Base-by-base conservation (phyloP, 108 stramenopile genomes). In the Cylindrotheca closterium region DNA sequence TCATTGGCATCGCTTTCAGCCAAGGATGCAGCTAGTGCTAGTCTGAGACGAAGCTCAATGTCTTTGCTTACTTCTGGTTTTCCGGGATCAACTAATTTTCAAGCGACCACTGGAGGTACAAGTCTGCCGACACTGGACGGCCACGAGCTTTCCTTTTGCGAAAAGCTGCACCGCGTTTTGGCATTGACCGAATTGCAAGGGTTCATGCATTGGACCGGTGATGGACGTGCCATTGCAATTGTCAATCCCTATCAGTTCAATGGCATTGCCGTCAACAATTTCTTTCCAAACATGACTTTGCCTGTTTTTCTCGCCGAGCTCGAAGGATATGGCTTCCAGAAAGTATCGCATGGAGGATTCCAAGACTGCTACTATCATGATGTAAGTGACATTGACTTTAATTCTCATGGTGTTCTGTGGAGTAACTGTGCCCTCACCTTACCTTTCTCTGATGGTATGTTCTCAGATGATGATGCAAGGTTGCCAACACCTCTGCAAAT, bases 291-390 rank as follows among this genome's bases (percentile, higher is more conserved):
- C 22, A 49, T 42, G 0, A 58, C 51, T 37, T 67, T 67, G 47
- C 34, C 66, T 32, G 47, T 52, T 1, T 67, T 67, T 25, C 42
- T 67, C 24, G 45, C 54, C 30, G 66, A 48, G 29, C 47, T 67
- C 2, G 66, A 64, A 17, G 53, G 63, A 25, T 64, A 50, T 42
- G 63, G 63, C 3, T 64, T 64, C 52, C 48, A 64, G 63, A 64
- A 64, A 33, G 33, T 64, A 19, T 26, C 31, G 26, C 52, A 64
- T 42, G 51, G 28, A 19, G 63, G 63, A 19, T 64, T 53, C 28
- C 63, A 64, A 64, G 63, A 64, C 37, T 64, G 63, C 34, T 64
- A 37, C 17, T 64, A 64, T 64, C 63, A 64, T 19, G 63, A 64
- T 53, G 63, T 64, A 53, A 64, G 63, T 17, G 3, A 27, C 26